Evolutionary conservation across 2,329 filamentous ascomycete genomes (phyloP), one percentile per base, ranked within the genome.

Genomic region (Coniochaeta sp.): DNA sequence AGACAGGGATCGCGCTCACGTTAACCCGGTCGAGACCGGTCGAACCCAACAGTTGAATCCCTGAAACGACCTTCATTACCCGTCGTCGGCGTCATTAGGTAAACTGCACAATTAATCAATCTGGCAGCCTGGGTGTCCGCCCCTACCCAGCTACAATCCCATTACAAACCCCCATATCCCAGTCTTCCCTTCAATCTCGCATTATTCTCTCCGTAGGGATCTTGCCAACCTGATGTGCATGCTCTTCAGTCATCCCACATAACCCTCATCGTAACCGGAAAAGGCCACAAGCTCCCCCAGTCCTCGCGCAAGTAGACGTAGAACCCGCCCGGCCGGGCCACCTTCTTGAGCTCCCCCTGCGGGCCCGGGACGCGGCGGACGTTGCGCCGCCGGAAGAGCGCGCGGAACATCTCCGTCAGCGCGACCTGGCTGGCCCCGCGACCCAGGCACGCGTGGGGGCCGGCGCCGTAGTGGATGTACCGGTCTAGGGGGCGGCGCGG

Each of bases 331-430:
- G 78, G 75, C 9, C 78, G 77, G 0, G 77, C 73, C 1, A 90
- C 77, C 75, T 84, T 88, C 78, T 90, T 89, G 64, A 91, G 70
- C 68, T 85, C 74, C 0, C 89, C 89, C 72, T 89, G 85, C 0
- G 81, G 74, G 0, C 89, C 89, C 0, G 82, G 75, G 0, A 83
- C 85, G 32, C 85, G 78, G 6, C 85, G 76, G 12, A 92, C 70
- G 59, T 85, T 85, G 65, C 82, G 78, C 65, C 85, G 76, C 61
- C 79, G 75, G 66, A 88, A 89, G 1, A 90, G 73, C 0, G 82
- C 81, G 55, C 88, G 83, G 71, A 91, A 82, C 78, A 91, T 87
- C 64, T 87, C 83, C 0, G 84, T 83, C 61, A 92, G 74, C 0
- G 85, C 87, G 1, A 85, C 77, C 62, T 85, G 79, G 68, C 80